Base-by-base conservation (phyloP, 1,284 basidiomycete species). In the Malassezia sympodialis region DNA sequence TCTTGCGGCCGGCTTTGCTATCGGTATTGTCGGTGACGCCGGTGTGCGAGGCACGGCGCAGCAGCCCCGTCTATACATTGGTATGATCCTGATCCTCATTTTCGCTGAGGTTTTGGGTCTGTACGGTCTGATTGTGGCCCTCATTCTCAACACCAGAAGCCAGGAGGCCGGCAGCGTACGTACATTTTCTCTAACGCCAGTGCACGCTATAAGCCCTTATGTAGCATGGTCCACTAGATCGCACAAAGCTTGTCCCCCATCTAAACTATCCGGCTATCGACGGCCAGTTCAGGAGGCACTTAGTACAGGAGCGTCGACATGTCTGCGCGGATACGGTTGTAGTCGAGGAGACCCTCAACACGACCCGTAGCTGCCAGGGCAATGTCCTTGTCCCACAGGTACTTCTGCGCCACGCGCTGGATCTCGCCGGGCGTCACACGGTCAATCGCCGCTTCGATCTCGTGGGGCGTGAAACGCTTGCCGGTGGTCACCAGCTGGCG, bases 1-100 rank as follows among this genome's bases (percentile, higher is more conserved):
- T 56, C 77, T 98, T 43, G 87, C 90, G n/a, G 93, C 93, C 2
- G 93, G 93, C 7, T 93, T 90, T 73, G 90, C 93, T n/a, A 93
- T 98, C 73, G 93, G 93, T 28, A 83, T 86, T 59, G 89, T 96
- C 24, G 93, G 91, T 53, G 93, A 98, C 73, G 84, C 91, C 21
- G 90, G 68, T 69, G 65, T 68, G 37, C 59, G 72, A 54, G 68
- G 70, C 63, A 69, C 61, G 10, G 77, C 77, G 28, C 77, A 93
- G 76, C 90, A 96, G 78, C 88, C 89, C 43, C 81, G 88, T 72
- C 80, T 96, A 62, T 94, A 91, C 72, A 90, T 96, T 35, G 80
- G 84, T 17, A 85, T 94, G 79, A 72, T 75, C 26, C 64, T 76
- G 27, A 75, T 76, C 52, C 83, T 91, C 73, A 93, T 93, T 76